Evolutionary conservation across 1,139 yeast genomes (phyloP).

Genomic region (Taphrina confusa): DNA sequence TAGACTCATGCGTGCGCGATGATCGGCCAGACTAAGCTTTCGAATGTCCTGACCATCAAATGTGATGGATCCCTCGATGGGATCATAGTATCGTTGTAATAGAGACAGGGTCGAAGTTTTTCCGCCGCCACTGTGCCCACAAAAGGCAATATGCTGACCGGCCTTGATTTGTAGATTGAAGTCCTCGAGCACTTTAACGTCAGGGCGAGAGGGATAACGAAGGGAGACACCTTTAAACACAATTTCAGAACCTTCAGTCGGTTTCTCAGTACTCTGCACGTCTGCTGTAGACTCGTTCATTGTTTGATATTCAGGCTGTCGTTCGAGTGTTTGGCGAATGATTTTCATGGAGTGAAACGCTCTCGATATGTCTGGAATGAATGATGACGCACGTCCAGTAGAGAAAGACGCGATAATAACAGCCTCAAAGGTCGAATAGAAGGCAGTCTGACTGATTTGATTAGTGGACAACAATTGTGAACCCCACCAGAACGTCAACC

Average conservation of each 20-base stretch:
- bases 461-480: conserved; percentile 40
- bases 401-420: conserved; percentile 45
- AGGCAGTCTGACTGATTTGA: conserved; percentile 38
- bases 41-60: conserved; percentile 71
- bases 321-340: conserved; percentile 54
- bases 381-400: conserved; percentile 55
- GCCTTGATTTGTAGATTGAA: conserved; percentile 66
- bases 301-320: conserved; percentile 51
- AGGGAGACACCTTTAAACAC: conserved; percentile 66
- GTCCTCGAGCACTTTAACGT: conserved; percentile 64
- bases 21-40: conserved; percentile 66
- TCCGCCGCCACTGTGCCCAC: conserved; percentile 97
- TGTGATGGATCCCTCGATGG: conserved; percentile 61
- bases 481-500: conserved; percentile 44
- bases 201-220: conserved; percentile 82
- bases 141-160: conserved; percentile 88
- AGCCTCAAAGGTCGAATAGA: conserved; percentile 47
- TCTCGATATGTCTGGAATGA: conserved; percentile 57
- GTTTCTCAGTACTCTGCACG: conserved; percentile 45
- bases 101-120: conserved; percentile 78
- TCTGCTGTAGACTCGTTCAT: conserved; percentile 54
- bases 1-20: conserved; percentile 74
- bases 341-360: conserved; percentile 60
- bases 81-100: conserved; percentile 77
- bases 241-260: conserved; percentile 50